A percentile compares a stretch with the other conserved stretches of the same genome.
These are phyloP conservation scores for Thalassiosira mediterranea DNA, from an alignment of 352 stramenopile genomes.

Conservation along the genomic window DNA sequence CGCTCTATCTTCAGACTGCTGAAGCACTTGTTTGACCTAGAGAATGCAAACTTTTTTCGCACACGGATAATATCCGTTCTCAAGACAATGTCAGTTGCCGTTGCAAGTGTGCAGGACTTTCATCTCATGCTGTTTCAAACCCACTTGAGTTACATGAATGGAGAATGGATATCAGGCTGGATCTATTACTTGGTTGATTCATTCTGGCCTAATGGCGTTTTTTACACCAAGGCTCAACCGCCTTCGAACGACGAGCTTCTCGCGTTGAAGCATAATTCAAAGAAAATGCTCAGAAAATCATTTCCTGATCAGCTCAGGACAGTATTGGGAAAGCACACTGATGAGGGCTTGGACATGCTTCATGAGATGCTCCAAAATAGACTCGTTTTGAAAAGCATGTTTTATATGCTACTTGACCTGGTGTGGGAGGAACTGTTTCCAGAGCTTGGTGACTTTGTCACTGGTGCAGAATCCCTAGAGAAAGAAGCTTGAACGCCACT, in stretches of 20 bases:
- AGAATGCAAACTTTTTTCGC: slow-evolving; percentile 84
- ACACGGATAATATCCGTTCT: slow-evolving; percentile 78
- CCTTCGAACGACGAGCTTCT: slow-evolving; percentile 62
- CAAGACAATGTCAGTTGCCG: slow-evolving; percentile 80
- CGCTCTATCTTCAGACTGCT: slow-evolving; percentile 75
- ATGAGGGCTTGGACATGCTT: slow-evolving; percentile 78
- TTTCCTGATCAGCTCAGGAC: slow-evolving; percentile 80
- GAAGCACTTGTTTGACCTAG: slow-evolving; percentile 80
- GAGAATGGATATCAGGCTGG: slow-evolving; percentile 66
- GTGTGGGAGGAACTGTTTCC: slow-evolving; percentile 81
- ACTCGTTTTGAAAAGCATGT: slow-evolving; percentile 82
- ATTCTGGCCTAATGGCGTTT: slow-evolving; percentile 83
- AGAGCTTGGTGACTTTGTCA: slow-evolving; percentile 77
- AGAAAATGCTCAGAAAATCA: slow-evolving; percentile 59
- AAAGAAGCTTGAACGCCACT: slow-evolving; percentile 59
- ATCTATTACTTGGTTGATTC: slow-evolving; percentile 72
- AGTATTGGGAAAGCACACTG: slow-evolving; percentile 78
- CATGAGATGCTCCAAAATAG: slow-evolving; percentile 86
- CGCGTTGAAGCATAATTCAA: slow-evolving; percentile 54
- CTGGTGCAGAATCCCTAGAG: slow-evolving; percentile 64
- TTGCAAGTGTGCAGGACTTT: slow-evolving; percentile 77
- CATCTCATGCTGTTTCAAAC: slow-evolving; percentile 72
- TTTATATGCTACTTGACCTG: slow-evolving; percentile 79
- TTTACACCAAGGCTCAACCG: slow-evolving; percentile 52
- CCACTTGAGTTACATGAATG: slow-evolving; percentile 77